phyloP scores from a whole-genome alignment of 2,329 filamentous ascomycete genomes.

The Xylariaceae sp. region DNA sequence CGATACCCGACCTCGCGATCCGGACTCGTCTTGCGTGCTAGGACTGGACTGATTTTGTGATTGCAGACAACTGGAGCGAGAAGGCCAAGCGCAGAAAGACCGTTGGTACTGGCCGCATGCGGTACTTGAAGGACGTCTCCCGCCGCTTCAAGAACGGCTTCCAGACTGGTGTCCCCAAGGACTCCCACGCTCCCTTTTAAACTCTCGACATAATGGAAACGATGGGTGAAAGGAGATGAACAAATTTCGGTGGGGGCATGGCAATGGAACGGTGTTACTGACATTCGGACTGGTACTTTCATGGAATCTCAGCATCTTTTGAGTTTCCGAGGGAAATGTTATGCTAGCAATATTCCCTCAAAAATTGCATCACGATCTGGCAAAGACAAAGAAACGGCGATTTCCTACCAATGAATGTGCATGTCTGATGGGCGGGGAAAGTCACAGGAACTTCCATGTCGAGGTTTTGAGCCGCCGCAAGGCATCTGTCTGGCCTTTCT shows the following conservation, averaged over 20 bases:
- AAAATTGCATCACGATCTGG: slow-evolving; percentile 44
- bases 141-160: slow-evolving; percentile 98
- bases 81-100: slow-evolving; percentile 99
- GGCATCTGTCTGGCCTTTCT: slow-evolving; percentile 1
- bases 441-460: background rate
- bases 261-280: slow-evolving; percentile 43
- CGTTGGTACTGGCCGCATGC: slow-evolving; percentile 94
- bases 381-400: slow-evolving; percentile 28
- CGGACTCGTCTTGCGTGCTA: background rate
- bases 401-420: slow-evolving; percentile 25
- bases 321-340: slow-evolving; percentile 39
- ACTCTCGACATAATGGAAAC: slow-evolving; percentile 35
- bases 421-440: slow-evolving; percentile 17
- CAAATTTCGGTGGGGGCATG: slow-evolving; percentile 42
- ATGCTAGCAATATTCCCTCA: slow-evolving; percentile 40
- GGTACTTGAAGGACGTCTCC: slow-evolving; percentile 90
- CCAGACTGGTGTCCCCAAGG: slow-evolving; percentile 88
- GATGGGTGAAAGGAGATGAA: slow-evolving; percentile 45
- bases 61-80: slow-evolving; percentile 96
- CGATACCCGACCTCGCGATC: background rate
- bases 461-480: slow-evolving; percentile 14
- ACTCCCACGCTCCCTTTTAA: slow-evolving; percentile 61
- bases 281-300: slow-evolving; percentile 44
- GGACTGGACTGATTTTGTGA: slow-evolving; percentile 31
- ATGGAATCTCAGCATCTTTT: slow-evolving; percentile 39